Evolutionary conservation across 2,329 filamentous ascomycete genomes (phyloP), one percentile per base, ranked within the genome.

Genomic region (Paecilomyces formosus): DNA sequence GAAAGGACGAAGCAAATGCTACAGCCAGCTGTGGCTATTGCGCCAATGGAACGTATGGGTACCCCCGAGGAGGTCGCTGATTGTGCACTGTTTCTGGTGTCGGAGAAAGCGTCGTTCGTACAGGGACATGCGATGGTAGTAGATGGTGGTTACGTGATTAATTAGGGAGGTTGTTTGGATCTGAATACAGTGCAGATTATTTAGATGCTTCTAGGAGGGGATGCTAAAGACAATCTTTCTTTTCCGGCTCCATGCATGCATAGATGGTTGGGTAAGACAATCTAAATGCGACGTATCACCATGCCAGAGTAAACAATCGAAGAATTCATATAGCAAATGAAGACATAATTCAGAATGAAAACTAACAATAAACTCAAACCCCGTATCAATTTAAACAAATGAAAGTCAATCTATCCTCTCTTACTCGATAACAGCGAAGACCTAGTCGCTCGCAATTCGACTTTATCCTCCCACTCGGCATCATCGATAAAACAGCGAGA

Each of bases 81-180:
- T 64, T 74, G 74, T 0, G 78, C 79, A 0, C 62, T 83, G 24
- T 83, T 82, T 59, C 64, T 83, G 13, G 80, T 77, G 35, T 81
- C 78, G 0, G 74, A 67, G 0, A 72, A 78, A 39, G 78, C 81
- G 0, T 80, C 78, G 0, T 83, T 83, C 65, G 69, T 83, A 1
- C 79, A 82, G 56, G 81, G 81, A 0, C 76, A 81, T 66, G 79
- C 80, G 0, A 65, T 82, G 62, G 76, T 82, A 1, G 81, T 83
- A 0, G 81, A 83, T 61, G 81, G 81, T 7, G 81, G 81, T 1
- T 82, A 82, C 65, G 75, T 76, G 1, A 80, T 81, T 15, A 66
- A 70, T 18, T 72, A 64, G 31, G 31, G 1, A 35, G 50, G 28
- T 11, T 11, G 30, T 31, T 31, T 11, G 30, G 8, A 55, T 2